These are phyloP conservation scores for Monosporascus sp. DNA, from an alignment of 2,329 filamentous ascomycete genomes.

Conservation along the genomic window DNA sequence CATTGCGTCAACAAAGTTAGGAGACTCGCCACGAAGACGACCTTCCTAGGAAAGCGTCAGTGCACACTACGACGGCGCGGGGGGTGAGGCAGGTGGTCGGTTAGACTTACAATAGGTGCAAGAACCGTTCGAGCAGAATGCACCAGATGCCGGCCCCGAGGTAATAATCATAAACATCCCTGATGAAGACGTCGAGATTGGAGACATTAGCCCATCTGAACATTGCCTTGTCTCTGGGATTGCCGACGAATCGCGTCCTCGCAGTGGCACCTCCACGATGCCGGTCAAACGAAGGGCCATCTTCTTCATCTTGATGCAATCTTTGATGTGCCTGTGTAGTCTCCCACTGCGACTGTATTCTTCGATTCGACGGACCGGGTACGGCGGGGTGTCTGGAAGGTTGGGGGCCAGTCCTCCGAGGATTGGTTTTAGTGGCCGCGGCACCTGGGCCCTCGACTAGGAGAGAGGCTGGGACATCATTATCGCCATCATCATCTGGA, in stretches of 20 bases:
- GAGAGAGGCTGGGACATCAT: slow-evolving; percentile 60
- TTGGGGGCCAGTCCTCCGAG: slow-evolving; percentile 16
- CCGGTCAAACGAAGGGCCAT: slow-evolving; percentile 11
- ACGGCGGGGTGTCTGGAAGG: slow-evolving; percentile 24
- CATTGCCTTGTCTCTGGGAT: slow-evolving; percentile 68
- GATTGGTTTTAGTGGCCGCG: slow-evolving; percentile 17
- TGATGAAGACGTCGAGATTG: slow-evolving; percentile 82
- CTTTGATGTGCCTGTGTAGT: slow-evolving; percentile 46
- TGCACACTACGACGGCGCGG: slow-evolving; percentile 2
- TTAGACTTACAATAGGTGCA: slow-evolving; percentile 65
- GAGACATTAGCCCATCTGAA: slow-evolving; percentile 92
- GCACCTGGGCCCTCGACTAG: slow-evolving; percentile 46
- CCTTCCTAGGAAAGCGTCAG: slow-evolving; percentile 49
- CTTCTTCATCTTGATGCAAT: slow-evolving; percentile 37
- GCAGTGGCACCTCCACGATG: slow-evolving; percentile 11
- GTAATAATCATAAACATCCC: slow-evolving; percentile 82
- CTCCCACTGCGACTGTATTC: slow-evolving; percentile 50
- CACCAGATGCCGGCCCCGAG: slow-evolving; percentile 79
- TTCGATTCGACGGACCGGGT: slow-evolving; percentile 38
- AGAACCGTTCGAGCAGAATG: slow-evolving; percentile 65
- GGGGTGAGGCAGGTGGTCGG: neutral
- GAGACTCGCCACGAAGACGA: slow-evolving; percentile 76
- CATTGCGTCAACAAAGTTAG: slow-evolving; percentile 82
- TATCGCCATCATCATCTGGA: slow-evolving; percentile 35
- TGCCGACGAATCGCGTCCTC: slow-evolving; percentile 18